phyloP scores from a whole-genome alignment of 129 eudicot species.

The Apium graveolens region DNA sequence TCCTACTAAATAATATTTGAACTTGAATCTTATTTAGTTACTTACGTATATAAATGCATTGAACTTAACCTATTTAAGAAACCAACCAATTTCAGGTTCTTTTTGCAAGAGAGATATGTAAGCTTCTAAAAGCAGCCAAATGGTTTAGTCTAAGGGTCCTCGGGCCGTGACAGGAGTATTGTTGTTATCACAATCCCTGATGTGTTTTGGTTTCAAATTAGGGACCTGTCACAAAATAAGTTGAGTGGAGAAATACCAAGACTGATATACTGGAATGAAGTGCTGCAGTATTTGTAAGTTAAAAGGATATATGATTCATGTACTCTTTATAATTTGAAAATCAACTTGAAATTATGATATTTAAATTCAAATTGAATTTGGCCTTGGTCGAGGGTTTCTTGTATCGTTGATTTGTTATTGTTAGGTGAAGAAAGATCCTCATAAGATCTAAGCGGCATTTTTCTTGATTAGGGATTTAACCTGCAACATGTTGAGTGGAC shows the following conservation, averaged over 20 bases:
- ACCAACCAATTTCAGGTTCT: neutral
- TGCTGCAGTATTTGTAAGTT: slow-evolving; percentile 85
- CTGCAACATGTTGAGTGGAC: too few species aligned
- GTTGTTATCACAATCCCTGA: neutral
- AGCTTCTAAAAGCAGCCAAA: neutral
- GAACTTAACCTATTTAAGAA: neutral
- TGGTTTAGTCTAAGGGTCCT: neutral
- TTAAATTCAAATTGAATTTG: too few species aligned
- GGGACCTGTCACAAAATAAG: slow-evolving; percentile 90
- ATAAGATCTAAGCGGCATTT: too few species aligned
- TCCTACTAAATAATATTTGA: too few species aligned
- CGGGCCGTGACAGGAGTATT: neutral
- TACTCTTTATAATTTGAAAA: neutral
- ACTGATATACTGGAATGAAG: slow-evolving; percentile 95
- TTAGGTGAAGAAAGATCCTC: too few species aligned
- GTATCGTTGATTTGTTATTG: too few species aligned
- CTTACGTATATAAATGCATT: too few species aligned
- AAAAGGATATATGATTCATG: neutral
- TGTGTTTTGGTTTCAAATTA: neutral
- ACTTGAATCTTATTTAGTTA: too few species aligned
- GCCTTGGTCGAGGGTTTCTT: too few species aligned
- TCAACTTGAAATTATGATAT: too few species aligned
- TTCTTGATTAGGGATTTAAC: too few species aligned
- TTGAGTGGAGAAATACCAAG: slow-evolving; percentile 93
- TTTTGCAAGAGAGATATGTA: neutral